These are phyloP conservation scores for Ophiostoma piceae DNA, from an alignment of 2,329 filamentous ascomycete species.

Conservation along the genomic window DNA sequence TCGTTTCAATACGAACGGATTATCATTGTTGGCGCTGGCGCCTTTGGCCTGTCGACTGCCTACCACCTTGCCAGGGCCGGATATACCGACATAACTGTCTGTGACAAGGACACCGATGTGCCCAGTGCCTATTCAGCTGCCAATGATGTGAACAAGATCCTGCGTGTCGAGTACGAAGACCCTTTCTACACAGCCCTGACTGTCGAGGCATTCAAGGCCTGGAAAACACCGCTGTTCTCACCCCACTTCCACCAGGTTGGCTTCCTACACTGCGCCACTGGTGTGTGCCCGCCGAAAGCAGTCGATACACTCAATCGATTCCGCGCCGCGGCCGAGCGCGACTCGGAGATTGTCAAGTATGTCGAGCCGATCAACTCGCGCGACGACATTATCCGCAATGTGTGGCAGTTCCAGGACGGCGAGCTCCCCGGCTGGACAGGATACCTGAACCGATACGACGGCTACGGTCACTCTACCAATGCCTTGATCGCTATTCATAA, in stretches of 20 bases:
- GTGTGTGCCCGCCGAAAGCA: not conserved
- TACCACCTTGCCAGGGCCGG: conserved; percentile 42
- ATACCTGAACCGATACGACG: conserved; percentile 53
- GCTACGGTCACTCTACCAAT: conserved; percentile 53
- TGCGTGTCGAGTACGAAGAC: conserved; percentile 55
- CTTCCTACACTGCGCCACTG: conserved; percentile 15
- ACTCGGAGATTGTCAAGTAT: not conserved
- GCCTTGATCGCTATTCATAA: conserved; percentile 43
- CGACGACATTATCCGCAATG: conserved; percentile 38
- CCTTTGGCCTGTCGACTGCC: conserved; percentile 48
- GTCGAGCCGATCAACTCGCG: conserved; percentile 34
- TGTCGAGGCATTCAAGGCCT: conserved; percentile 30
- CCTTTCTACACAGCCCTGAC: conserved; percentile 52
- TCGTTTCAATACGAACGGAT: not conserved
- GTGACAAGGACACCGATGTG: conserved; percentile 38
- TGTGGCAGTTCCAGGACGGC: conserved; percentile 45
- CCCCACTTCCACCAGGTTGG: conserved; percentile 20
- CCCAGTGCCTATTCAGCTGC: conserved; percentile 50
- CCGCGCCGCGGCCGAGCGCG: not conserved
- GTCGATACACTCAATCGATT: not conserved
- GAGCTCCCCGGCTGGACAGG: conserved; percentile 50
- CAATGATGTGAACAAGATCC: conserved; percentile 58
- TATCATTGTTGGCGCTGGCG: conserved; percentile 30
- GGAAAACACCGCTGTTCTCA: conserved; percentile 20
- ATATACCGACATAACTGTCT: conserved; percentile 44